Conservation (phyloP, 495 filamentous ascomycete species). For the Podospora sp. region DNA sequence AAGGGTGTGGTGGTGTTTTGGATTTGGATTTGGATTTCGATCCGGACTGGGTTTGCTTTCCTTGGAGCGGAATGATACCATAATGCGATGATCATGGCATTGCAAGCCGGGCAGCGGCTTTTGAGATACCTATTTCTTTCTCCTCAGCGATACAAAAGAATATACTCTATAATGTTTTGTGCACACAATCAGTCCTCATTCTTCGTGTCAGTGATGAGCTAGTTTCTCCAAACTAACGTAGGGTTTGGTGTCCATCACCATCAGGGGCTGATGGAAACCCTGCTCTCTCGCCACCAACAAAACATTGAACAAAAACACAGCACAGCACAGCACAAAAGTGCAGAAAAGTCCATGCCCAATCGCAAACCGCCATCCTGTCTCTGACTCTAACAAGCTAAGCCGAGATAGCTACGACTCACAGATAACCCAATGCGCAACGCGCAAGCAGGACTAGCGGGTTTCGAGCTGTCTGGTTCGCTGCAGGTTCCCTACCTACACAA, state of each 20-base stretch:
- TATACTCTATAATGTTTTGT: not conserved
- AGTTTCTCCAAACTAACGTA: too few species aligned
- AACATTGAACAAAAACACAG: not conserved
- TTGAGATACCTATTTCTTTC: not conserved
- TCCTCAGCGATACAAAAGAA: not conserved
- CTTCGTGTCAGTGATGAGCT: not conserved
- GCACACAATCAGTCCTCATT: not conserved
- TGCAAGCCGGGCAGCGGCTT: not conserved
- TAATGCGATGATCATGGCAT: not conserved
- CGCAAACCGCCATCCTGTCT: not conserved
- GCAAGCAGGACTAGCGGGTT: not conserved
- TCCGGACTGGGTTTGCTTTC: not conserved
- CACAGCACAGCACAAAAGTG: not conserved
- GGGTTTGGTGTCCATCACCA: not conserved
- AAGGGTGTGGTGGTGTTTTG: conserved; percentile 4
- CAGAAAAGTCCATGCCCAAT: not conserved
- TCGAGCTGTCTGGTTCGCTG: not conserved
- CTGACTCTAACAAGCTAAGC: not conserved
- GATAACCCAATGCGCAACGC: not conserved
- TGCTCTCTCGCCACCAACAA: not conserved
- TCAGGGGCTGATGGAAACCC: not conserved
- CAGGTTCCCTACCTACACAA: too few species aligned
- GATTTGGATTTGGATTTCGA: not conserved
- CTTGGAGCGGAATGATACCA: not conserved
- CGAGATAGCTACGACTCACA: not conserved